A percentile compares a stretch with the other conserved stretches of the same genome.
These are phyloP conservation scores for Diaporthe velutina DNA, from an alignment of 2,329 filamentous ascomycete genomes.

Conservation along the genomic window DNA sequence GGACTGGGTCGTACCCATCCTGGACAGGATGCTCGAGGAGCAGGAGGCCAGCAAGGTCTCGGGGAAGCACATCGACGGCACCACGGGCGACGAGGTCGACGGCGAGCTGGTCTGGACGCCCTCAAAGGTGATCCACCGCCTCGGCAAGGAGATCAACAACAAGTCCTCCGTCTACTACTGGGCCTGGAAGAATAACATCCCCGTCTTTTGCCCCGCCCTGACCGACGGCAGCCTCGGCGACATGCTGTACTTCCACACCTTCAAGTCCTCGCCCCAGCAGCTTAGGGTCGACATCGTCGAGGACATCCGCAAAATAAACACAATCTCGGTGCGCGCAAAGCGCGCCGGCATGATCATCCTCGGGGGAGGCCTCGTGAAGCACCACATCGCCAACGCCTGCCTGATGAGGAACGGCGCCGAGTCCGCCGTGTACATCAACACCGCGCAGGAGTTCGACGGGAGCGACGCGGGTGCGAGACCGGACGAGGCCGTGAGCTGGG, in stretches of 20 bases:
- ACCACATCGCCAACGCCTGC: constrained; percentile 98
- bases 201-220: constrained; percentile 95
- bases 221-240: constrained; percentile 96
- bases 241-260: constrained; percentile 99
- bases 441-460: constrained; percentile 96
- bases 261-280: constrained; percentile 85
- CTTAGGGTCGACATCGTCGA: constrained; percentile 92
- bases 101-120: constrained; percentile 91
- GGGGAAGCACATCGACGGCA: constrained; percentile 24
- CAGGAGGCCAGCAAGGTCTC: constrained; percentile 83
- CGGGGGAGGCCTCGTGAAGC: constrained; percentile 95
- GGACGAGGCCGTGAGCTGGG: constrained; percentile 98
- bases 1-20: constrained; percentile 95
- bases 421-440: constrained; percentile 97
- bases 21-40: constrained; percentile 94
- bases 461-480: constrained; percentile 95
- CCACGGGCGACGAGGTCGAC: constrained; percentile 65
- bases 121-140: constrained; percentile 87
- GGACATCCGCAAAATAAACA: constrained; percentile 94
- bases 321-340: constrained; percentile 87
- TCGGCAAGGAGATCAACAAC: constrained; percentile 95
- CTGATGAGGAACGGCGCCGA: constrained; percentile 98
- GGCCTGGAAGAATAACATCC: constrained; percentile 97
- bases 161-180: constrained; percentile 95
- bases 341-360: constrained; percentile 95